phyloP scores from a whole-genome alignment of 176 grass and related monocot species.

The Juncus effusus region DNA sequence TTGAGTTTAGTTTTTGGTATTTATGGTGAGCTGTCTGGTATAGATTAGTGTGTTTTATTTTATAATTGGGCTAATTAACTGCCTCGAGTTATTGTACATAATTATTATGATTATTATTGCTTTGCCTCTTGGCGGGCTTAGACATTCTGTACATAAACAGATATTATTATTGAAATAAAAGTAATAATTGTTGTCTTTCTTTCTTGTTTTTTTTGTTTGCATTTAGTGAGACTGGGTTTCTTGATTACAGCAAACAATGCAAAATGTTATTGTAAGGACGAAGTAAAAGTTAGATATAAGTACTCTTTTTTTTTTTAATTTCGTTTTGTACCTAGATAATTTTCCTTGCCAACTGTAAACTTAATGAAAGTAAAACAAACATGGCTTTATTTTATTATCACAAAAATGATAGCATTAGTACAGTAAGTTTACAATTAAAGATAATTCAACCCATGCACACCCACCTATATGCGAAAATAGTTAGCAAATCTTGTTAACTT shows the following conservation, averaged over 20 bases:
- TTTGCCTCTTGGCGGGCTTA: slow-evolving; percentile 12
- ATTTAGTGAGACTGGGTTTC: background rate
- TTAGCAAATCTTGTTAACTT: no score
- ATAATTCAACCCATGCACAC: no score
- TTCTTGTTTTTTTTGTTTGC: background rate
- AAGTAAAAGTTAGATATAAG: background rate
- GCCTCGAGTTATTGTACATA: slow-evolving; percentile 7
- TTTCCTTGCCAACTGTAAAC: no score
- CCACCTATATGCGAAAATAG: no score
- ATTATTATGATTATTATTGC: slow-evolving; percentile 23
- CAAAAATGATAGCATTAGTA: no score
- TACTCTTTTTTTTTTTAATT: background rate
- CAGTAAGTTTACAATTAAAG: no score
- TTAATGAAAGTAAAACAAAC: no score
- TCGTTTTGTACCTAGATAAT: background rate
- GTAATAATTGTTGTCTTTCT: slow-evolving; percentile 8
- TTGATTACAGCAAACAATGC: no score
- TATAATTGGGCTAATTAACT: slow-evolving; percentile 17
- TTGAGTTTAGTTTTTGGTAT: slow-evolving; percentile 11
- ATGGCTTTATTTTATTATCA: no score
- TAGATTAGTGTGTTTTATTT: slow-evolving; percentile 25
- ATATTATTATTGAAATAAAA: slow-evolving; percentile 29
- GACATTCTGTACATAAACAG: slow-evolving; percentile 21
- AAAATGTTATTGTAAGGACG: background rate
- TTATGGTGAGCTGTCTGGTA: slow-evolving; percentile 9